phyloP scores from a whole-genome alignment of 768 basidiomycete species.

The Phanerodontia chrysosporium region DNA sequence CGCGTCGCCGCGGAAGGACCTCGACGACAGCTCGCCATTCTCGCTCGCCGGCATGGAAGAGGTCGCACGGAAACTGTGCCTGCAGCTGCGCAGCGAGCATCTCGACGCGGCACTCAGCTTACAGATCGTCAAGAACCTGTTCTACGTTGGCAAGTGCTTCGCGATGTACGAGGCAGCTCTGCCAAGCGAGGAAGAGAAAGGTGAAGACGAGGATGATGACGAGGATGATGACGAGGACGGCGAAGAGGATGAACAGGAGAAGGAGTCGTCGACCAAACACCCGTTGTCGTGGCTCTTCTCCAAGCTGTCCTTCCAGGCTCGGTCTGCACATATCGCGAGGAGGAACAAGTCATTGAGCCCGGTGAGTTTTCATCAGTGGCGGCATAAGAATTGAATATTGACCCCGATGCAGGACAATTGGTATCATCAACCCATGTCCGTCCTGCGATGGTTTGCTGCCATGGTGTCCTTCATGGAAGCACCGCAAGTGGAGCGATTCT shows the following conservation, averaged over 20 bases:
- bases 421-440: constrained; percentile 74
- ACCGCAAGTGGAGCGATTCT: constrained; percentile 55
- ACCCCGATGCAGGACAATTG: constrained; percentile 59
- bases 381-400: constrained; percentile 4
- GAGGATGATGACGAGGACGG: constrained; percentile 15
- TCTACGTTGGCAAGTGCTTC: constrained; percentile 89
- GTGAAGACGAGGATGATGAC: constrained; percentile 32
- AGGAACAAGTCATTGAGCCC: constrained; percentile 45
- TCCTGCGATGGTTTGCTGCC: constrained; percentile 91
- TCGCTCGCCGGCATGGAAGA: constrained; percentile 58
- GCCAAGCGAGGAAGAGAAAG: constrained; percentile 16
- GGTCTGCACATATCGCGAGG: constrained; percentile 69
- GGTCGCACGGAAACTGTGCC: constrained; percentile 65
- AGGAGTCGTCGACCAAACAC: constrained; percentile 22
- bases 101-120: constrained; percentile 68
- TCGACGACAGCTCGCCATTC: constrained; percentile 38
- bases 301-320: constrained; percentile 83
- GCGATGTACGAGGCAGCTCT: constrained; percentile 33
- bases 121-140: constrained; percentile 90
- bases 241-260: constrained; percentile 6
- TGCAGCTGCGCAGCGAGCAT: constrained; percentile 79
- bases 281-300: constrained; percentile 93
- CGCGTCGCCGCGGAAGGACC: constrained; percentile 29
- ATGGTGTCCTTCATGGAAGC: constrained; percentile 73
- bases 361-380: constrained; percentile 32